Base-by-base conservation (phyloP, 1,284 basidiomycete genomes). In the Ustilago loliicola region DNA sequence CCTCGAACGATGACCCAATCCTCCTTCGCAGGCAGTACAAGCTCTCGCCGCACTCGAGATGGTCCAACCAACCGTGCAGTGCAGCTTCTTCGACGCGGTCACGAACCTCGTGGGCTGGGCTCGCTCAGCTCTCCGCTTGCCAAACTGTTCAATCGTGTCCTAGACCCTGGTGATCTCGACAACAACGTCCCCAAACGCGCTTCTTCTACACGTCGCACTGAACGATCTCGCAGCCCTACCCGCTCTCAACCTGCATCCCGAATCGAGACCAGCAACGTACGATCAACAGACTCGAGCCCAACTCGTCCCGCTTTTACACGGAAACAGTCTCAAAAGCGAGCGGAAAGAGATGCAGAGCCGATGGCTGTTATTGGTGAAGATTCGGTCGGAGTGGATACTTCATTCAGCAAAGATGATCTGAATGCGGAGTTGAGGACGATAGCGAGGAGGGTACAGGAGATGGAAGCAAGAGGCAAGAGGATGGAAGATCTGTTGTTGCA, bases 401-500 rank as follows among this genome's bases (percentile, higher is more conserved):
- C 30, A 17, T 40, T 42, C 15, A 32, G 59, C 19, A 47, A 61
- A n/a, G 62, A 68, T 17, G 40, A 55, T 23, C 11, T 68, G 27
- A 57, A 62, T 21, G 59, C 54, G 2, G 76, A 80, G 42, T n/a
- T 77, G 32, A 47, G 70, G 23, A 54, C 53, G 15, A 42, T 74
- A 3, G 65, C 77, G 1, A 54, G 42, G 5, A 72, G 72, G 40
- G 66, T 77, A 25, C 66, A 64, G 38, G 68, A 74, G 52, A 73
- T 75, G 66, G 74, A 80, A 27, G 70, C 72, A 17, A 51, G 78
- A 3, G 72, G 63, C 15, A 72, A 72, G 36, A 38, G 72, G n/a
- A 80, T 80, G 50, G 75, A 80, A 30, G 64, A 76, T 48, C 42
- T 76, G 47, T 65, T 76, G 9, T 32, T 76, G 48, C 63, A 71